Base-by-base conservation (phyloP, 208 protist species). In the Trypanosoma lewisi region DNA sequence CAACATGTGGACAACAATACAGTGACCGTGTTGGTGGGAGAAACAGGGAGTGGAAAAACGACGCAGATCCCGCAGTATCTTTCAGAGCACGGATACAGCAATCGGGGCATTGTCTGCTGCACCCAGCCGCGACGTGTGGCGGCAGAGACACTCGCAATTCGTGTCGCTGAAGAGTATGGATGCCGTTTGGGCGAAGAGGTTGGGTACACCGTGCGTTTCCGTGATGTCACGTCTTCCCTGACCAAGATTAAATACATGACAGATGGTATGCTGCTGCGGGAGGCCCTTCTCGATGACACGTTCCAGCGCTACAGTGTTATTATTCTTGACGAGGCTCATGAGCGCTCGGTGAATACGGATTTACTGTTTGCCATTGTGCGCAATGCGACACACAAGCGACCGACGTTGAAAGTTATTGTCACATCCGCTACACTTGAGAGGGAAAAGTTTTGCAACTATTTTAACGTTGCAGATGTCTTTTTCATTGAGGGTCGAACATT, bases 291-390 rank as follows among this genome's bases (percentile, higher is more conserved):
- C 25, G 98, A 99, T 78, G 80, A 96, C 47, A 78, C 85, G 34
- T 85, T 99, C 30, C 73, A 80, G 58, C 80, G 91, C 30, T 99
- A 99, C 80, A 93, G 87, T 58, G 89, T 99, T 37, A 97, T 99
- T 64, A 99, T 99, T 55, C 87, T 99, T 5, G 99, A 99, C 80
- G 99, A 99, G 83, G 99, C 98, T 0, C 99, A 99, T 74, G 99
- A 99, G 85, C 80, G 99, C 19, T 99, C 98, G 21, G 96, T 99
- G 60, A 92, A 98, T 77, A 99, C 99, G 0, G 98, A 99, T 77
- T 89, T 99, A 3, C 80, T 99, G 19, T 99, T 99, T 78, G 98
- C 95, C 23, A 89, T 99, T 62, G 84, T 99, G 19, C 98, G 99
- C 84, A 84, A 94, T 31, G 77, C 91, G n/a, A 72, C 90, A 51